These are phyloP conservation scores for Ogataea haglerorum DNA, from an alignment of 805 yeast species.

Conservation along the genomic window DNA sequence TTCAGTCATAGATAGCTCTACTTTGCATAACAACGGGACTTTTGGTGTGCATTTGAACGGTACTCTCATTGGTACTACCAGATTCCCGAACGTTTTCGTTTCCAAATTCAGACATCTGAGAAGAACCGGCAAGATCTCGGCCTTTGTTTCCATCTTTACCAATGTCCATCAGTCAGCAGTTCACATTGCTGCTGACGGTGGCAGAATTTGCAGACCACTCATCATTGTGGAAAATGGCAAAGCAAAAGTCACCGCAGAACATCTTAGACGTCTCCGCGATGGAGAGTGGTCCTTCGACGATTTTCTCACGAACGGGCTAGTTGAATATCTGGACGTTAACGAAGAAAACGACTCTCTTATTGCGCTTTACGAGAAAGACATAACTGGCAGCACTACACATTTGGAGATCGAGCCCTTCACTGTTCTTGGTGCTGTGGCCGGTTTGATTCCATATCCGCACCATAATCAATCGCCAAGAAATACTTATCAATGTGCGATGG, in stretches of 20 bases:
- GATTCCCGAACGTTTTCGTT: constrained; percentile 84
- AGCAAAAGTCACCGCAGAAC: constrained; percentile 69
- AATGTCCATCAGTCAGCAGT: constrained; percentile 90
- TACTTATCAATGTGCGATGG: constrained; percentile 94
- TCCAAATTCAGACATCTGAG: constrained; percentile 72
- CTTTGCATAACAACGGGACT: constrained; percentile 71
- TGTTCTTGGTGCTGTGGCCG: constrained; percentile 88
- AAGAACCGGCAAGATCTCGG: constrained; percentile 81
- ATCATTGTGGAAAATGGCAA: constrained; percentile 77
- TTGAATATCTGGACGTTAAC: constrained; percentile 94
- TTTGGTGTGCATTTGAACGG: constrained; percentile 90
- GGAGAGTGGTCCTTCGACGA: constrained; percentile 91
- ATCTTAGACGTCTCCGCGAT: constrained; percentile 54
- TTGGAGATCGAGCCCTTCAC: constrained; percentile 95
- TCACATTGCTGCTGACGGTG: constrained; percentile 98
- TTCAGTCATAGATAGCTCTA: constrained; percentile 73
- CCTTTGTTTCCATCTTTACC: constrained; percentile 85
- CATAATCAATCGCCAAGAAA: constrained; percentile 92
- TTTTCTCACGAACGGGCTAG: constrained; percentile 78
- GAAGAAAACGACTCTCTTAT: constrained; percentile 94
- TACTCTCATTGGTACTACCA: constrained; percentile 86
- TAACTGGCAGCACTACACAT: constrained; percentile 66
- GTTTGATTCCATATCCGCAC: constrained; percentile 87
- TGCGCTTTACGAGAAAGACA: constrained; percentile 78
- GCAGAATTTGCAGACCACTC: constrained; percentile 94